Conservation (phyloP, 176 grass and related monocot genomes). For the Rhynchospora tenuis region DNA sequence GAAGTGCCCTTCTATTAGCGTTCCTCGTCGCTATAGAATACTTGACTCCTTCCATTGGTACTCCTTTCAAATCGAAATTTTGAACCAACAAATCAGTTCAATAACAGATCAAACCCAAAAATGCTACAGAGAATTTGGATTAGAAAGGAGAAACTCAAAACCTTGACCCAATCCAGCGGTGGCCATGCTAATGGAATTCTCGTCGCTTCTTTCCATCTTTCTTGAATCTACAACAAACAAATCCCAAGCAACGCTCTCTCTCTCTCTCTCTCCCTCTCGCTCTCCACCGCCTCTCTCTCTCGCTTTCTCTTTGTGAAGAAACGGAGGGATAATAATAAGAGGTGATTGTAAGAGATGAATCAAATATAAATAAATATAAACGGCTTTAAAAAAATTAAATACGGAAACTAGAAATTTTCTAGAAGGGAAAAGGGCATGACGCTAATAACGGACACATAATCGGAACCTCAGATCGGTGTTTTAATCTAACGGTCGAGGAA, state of each 20-base stretch:
- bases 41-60: constrained; percentile 64
- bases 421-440: background rate
- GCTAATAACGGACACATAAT: constrained; percentile 34
- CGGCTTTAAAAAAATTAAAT: background rate
- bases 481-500: constrained; percentile 49
- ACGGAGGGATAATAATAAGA: background rate
- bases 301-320: constrained; percentile 4
- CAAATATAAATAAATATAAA: background rate
- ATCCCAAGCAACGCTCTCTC: background rate
- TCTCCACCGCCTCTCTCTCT: background rate
- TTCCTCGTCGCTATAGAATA: constrained; percentile 17
- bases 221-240: constrained; percentile 1
- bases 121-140: background rate
- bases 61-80: constrained; percentile 16
- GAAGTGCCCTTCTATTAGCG: constrained; percentile 41
- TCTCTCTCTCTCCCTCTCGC: background rate
- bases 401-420: background rate
- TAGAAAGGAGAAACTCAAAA: background rate
- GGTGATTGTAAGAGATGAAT: background rate
- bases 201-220: constrained; percentile 43
- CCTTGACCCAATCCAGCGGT: constrained; percentile 23
- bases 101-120: background rate
- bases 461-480: constrained; percentile 19
- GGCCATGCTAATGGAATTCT: constrained; percentile 14
- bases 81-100: background rate